phyloP scores from a whole-genome alignment of 805 yeast genomes.

The Ogataea dorogensis region DNA sequence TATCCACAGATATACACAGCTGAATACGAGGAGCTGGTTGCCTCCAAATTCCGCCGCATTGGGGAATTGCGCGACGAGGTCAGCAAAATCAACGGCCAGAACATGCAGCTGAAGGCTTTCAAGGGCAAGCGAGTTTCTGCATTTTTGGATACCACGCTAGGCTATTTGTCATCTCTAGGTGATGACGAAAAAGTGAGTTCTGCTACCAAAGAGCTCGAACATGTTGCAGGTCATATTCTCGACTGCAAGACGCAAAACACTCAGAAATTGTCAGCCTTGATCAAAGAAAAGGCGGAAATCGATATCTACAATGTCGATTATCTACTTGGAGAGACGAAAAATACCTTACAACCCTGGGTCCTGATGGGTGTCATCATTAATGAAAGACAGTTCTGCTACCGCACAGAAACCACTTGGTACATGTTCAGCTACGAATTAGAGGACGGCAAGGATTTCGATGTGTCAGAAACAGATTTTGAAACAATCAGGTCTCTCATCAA shows the following conservation, averaged over 20 bases:
- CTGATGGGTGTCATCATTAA: conserved; percentile 38
- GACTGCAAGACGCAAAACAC: conserved; percentile 12
- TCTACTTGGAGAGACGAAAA: conserved; percentile 24
- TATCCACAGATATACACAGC: conserved; percentile 41
- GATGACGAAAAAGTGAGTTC: conserved; percentile 12
- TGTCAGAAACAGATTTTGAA: conserved; percentile 25
- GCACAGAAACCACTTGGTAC: conserved; percentile 31
- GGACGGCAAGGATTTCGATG: conserved; percentile 25
- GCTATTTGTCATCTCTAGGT: conserved; percentile 21
- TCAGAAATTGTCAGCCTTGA: conserved; percentile 16
- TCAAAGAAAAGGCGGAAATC: conserved; percentile 18
- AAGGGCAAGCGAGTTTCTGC: conserved; percentile 34
- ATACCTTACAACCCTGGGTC: conserved; percentile 37
- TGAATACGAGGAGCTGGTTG: conserved; percentile 26
- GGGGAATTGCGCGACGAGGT: conserved; percentile 17
- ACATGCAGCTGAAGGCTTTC: conserved; percentile 27
- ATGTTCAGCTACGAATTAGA: conserved; percentile 30
- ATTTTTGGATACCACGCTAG: conserved; percentile 27
- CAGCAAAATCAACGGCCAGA: conserved; percentile 14
- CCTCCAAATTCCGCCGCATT: conserved; percentile 18
- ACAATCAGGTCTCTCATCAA: conserved; percentile 24
- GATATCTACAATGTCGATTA: conserved; percentile 29
- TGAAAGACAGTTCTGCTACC: conserved; percentile 33
- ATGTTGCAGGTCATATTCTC: conserved; percentile 15
- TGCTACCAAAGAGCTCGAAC: conserved; percentile 25